Evolutionary conservation across 345 rosid genomes (phyloP), one percentile per base, ranked within the genome.

Genomic region (Melaleuca alternifolia): DNA sequence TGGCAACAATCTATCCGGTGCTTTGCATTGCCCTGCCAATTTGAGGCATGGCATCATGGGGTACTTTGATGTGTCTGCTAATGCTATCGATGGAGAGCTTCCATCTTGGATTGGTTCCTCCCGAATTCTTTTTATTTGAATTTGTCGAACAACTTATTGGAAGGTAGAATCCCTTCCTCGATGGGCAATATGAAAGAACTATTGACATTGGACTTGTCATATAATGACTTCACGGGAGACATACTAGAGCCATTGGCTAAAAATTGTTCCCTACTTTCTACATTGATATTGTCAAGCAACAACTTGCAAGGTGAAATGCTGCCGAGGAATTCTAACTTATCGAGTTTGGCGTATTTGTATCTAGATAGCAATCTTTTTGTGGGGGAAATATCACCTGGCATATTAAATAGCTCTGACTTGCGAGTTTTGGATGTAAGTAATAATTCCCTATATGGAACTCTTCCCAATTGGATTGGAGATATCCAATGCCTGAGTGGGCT

Each of bases 141-240:
- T 50, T n/a, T 91, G 85, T 88, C 87, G 11, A 7, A 4, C 0
- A 91, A 90, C 82, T 46, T 28, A 11, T 62, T 89, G 10, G 16
- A 76, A 82, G 91, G 90, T 20, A 50, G 61, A 50, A 86, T 91
- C 7, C 91, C 93, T 24, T 5, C 86, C 18, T 88, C 89, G 0
- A 10, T 89, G 0, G 88, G 91, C 51, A 62, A 76, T 75, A 18
- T 87, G 85, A 84, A 54, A 23, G 2, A 2, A 13, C 23, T 87
- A 41, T 1, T 1, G 1, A 0, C 0, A 11, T 84, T 90, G 5
- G 92, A 90, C 26, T 59, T 90, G 44, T 90, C 91, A 2, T 21
- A 76, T 54, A 91, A 90, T 59, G 7, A 6, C 2, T 85, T 90
- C 7, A 82, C 84, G 0, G 91, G 89, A 52, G 84, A 15, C 59